Evolutionary conservation across 2,329 filamentous ascomycete genomes (phyloP).

Genomic region (Sclerotinia trifoliorum): DNA sequence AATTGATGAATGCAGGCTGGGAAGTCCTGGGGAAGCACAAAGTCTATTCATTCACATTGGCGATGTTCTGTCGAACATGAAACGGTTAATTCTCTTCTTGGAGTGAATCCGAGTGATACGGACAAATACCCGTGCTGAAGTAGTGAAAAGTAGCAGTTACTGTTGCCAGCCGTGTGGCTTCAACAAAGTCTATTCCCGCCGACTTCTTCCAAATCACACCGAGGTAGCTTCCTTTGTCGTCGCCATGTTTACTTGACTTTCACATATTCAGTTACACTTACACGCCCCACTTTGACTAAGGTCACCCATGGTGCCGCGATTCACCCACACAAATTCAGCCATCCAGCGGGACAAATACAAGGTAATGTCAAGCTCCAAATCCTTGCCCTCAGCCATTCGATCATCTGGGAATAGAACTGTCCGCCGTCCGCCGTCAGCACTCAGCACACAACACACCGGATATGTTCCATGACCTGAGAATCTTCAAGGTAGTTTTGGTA

Average conservation of each 20-base stretch:
- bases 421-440: neutral
- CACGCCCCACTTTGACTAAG: slow-evolving; percentile 1
- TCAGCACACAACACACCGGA: neutral
- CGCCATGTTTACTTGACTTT: slow-evolving; percentile 2
- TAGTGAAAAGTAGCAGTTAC: neutral
- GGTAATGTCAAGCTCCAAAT: slow-evolving; percentile 8
- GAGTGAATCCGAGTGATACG: neutral
- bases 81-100: slow-evolving; percentile 2
- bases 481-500: neutral
- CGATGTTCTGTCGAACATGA: slow-evolving; percentile 6
- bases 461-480: slow-evolving; percentile 1
- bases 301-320: slow-evolving; percentile 10
- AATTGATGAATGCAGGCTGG: neutral
- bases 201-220: slow-evolving; percentile 10
- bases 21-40: slow-evolving; percentile 10
- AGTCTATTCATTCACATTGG: neutral
- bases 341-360: slow-evolving; percentile 11
- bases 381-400: slow-evolving; percentile 12
- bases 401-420: neutral
- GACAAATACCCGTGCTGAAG: neutral
- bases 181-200: slow-evolving; percentile 5
- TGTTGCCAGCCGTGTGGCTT: slow-evolving; percentile 12
- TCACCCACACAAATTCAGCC: slow-evolving; percentile 12
- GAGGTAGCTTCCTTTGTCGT: slow-evolving; percentile 13
- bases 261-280: slow-evolving; percentile 4